Evolutionary conservation across 495 filamentous ascomycete genomes (phyloP), one percentile per base, ranked within the genome.

Genomic region (Venustampulla echinocandica): DNA sequence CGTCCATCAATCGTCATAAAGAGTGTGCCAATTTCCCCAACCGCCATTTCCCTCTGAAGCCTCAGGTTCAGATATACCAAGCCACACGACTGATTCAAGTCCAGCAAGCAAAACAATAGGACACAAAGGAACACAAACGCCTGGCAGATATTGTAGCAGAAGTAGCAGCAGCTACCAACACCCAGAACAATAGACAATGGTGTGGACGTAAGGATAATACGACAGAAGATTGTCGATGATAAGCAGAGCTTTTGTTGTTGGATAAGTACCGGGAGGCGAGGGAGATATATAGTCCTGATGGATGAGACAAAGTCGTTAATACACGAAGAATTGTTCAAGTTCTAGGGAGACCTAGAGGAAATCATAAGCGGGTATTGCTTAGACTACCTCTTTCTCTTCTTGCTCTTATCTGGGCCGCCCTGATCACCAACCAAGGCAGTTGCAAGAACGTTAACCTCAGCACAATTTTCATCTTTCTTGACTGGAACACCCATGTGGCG

Each of bases 401-500:
- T 84, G 56, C 73, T 80, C 64, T 84, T 84, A 51, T 84, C 77
- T 10, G 64, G 55, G 22, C 64, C 60, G 20, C 56, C 52, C 20
- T 61, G 46, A 21, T 62, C 56, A 23, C 70, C 53, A 10, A 68
- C 65, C 25, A 59, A 39, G 25, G 59, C 36, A 44, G 56, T 62
- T 57, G 22, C 59, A 19, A 40, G 63, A 63, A 44, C 64, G 52
- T 17, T 69, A 64, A 39, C 58, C 38, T 51, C 49, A 54, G 47
- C 56, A 43, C 17, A 58, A 25, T 42, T 43, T n/a, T 69, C 67
- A 2, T 70, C 64, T 55, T 84, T 86, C 69, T 87, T 87, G 55
- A 94, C 74, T 2, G 87, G 77, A n/a, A 96, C 87, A 34, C 88
- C 89, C 89, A 96, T 96, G 62, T 95, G 87, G 33, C 89, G 82